Percentiles rank a stretch among this genome's conserved stretches.
Evolutionary conservation across 192 early-diverging fungal genomes (phyloP).

Genomic region (Backusella liffmaniae): DNA sequence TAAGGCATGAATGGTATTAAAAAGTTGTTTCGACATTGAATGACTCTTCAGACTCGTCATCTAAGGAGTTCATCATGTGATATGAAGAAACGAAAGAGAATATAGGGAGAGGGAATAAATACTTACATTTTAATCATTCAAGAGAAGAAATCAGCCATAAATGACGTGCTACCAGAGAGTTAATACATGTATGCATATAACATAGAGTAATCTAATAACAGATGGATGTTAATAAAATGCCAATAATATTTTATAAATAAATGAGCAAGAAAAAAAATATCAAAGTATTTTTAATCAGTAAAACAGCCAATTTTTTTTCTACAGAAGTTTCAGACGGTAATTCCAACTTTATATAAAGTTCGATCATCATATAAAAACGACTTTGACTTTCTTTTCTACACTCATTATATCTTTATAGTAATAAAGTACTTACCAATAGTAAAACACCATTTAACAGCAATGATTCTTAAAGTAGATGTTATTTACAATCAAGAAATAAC

Average conservation of each 20-base stretch:
- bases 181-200: too few relatives aligned
- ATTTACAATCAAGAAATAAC: neutral
- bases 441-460: neutral
- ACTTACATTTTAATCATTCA: neutral
- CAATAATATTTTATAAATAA: neutral
- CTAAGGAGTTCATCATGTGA: conserved; percentile 65
- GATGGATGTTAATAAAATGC: neutral
- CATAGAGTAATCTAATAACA: neutral
- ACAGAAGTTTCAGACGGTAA: conserved; percentile 33
- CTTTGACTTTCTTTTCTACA: neutral
- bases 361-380: conserved; percentile 24
- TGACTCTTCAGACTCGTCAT: conserved; percentile 81
- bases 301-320: conserved; percentile 28
- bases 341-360: conserved; percentile 32
- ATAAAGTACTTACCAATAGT: neutral
- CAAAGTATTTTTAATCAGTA: conserved; percentile 12
- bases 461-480: neutral
- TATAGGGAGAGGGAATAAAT: neutral
- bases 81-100: neutral
- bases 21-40: conserved; percentile 71
- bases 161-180: too few relatives aligned
- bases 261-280: neutral
- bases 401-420: neutral
- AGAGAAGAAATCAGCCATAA: neutral
- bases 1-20: conserved; percentile 76